Conservation (phyloP, 305 asterid species). For the Rubia tinctorum region DNA sequence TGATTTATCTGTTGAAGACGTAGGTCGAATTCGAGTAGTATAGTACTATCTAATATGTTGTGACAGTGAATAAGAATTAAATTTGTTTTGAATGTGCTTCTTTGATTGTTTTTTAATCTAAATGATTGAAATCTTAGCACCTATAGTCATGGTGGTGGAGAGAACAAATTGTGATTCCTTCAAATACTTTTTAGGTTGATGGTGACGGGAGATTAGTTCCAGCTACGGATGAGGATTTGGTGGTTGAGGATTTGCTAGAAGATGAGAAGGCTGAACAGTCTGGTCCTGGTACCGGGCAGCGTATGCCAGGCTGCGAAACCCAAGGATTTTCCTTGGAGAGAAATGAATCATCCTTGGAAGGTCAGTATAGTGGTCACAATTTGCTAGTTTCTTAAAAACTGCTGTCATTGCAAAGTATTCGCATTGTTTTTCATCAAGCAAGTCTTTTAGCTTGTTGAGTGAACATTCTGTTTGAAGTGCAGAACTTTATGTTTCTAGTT, state of each 20-base stretch:
- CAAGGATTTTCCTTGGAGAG: slow-evolving; percentile 28
- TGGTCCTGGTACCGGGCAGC: slow-evolving; percentile 33
- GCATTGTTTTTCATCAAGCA: neutral
- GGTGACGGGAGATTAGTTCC: slow-evolving; percentile 88
- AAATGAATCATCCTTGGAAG: slow-evolving; percentile 39
- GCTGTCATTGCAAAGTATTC: neutral
- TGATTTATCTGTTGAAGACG: neutral
- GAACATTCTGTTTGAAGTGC: neutral
- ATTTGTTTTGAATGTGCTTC: neutral
- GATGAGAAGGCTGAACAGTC: slow-evolving; percentile 48
- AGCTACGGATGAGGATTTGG: slow-evolving; percentile 89
- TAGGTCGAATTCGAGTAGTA: neutral
- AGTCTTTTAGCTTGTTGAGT: slow-evolving; percentile 5
- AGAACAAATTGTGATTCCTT: neutral
- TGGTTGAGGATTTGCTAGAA: slow-evolving; percentile 70
- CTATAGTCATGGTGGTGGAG: slow-evolving; percentile 16
- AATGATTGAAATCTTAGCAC: neutral
- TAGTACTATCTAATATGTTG: neutral
- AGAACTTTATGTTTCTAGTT: neutral
- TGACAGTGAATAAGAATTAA: neutral
- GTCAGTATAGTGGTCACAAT: slow-evolving; percentile 23
- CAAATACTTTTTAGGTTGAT: slow-evolving; percentile 56
- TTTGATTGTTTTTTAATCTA: neutral
- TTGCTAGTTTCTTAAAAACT: neutral
- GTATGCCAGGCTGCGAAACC: slow-evolving; percentile 30